Conservation (phyloP, 1,284 basidiomycete genomes). For the Irpex sp. region DNA sequence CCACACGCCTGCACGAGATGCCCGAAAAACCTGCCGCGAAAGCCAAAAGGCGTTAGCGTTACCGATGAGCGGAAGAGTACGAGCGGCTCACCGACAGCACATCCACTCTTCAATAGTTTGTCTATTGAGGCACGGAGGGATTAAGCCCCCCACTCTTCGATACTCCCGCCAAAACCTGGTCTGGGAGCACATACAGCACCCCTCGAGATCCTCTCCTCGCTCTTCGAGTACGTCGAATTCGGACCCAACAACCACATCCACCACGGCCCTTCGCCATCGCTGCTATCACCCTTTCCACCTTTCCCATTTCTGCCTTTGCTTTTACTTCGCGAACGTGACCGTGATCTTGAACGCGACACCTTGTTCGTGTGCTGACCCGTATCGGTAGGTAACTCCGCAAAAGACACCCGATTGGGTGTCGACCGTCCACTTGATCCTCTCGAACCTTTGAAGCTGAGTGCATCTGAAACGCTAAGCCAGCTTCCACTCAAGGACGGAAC, state of each 20-base stretch:
- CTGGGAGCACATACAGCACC: slow-evolving; percentile 20
- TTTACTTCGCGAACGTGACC: slow-evolving; percentile 23
- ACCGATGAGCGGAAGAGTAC: neutral
- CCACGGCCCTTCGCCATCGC: slow-evolving; percentile 37
- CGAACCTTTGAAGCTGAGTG: slow-evolving; percentile 26
- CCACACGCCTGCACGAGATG: neutral
- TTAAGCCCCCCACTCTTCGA: slow-evolving; percentile 27
- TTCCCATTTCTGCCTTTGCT: slow-evolving; percentile 16
- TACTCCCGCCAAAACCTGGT: slow-evolving; percentile 17
- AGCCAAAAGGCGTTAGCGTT: neutral
- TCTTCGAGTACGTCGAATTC: slow-evolving; percentile 15
- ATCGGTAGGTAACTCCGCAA: slow-evolving; percentile 63
- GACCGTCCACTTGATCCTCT: slow-evolving; percentile 34
- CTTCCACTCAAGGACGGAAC: slow-evolving; percentile 26
- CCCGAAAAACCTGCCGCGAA: neutral
- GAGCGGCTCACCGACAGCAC: neutral
- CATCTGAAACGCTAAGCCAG: slow-evolving; percentile 26
- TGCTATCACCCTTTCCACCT: slow-evolving; percentile 16
- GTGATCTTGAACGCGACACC: neutral
- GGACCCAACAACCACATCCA: slow-evolving; percentile 45
- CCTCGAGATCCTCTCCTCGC: slow-evolving; percentile 21
- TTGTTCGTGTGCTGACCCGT: slow-evolving; percentile 20
- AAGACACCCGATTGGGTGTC: slow-evolving; percentile 76
- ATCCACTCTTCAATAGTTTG: neutral
- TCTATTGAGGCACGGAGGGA: neutral